Conservation (phyloP, 345 rosid genomes). For the Microcos paniculata region DNA sequence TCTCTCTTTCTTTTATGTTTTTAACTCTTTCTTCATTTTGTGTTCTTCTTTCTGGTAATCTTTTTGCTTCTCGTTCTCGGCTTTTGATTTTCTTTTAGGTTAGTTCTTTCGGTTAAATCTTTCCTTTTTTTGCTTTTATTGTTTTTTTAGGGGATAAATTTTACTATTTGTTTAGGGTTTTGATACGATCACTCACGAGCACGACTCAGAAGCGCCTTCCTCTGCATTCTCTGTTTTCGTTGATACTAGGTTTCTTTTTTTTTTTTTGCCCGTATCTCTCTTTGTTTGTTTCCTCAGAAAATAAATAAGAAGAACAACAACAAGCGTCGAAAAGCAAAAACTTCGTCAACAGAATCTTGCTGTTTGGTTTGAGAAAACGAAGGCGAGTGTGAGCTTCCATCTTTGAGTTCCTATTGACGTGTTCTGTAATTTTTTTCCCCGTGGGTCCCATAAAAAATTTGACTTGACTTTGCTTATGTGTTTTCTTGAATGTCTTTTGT, state of each 20-base stretch:
- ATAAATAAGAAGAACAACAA: no score
- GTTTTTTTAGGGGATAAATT: neutral
- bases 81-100: no score
- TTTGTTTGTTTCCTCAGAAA: constrained; percentile 1
- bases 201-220: neutral
- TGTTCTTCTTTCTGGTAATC: no score
- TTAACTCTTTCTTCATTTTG: no score
- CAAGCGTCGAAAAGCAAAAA: neutral
- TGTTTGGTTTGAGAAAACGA: neutral
- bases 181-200: neutral
- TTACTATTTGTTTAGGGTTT: neutral
- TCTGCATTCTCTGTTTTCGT: neutral
- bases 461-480: neutral
- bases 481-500: neutral
- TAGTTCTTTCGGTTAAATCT: no score
- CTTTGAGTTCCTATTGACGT: neutral
- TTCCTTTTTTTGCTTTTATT: no score
- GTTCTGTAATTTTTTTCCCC: neutral
- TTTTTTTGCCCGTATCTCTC: neutral
- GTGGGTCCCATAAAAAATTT: neutral
- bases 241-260: neutral
- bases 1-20: neutral
- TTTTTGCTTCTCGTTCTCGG: no score
- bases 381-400: neutral
- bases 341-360: neutral